Evolutionary conservation across 1,139 yeast genomes (phyloP).

Genomic region (Debaryomyces sp.): DNA sequence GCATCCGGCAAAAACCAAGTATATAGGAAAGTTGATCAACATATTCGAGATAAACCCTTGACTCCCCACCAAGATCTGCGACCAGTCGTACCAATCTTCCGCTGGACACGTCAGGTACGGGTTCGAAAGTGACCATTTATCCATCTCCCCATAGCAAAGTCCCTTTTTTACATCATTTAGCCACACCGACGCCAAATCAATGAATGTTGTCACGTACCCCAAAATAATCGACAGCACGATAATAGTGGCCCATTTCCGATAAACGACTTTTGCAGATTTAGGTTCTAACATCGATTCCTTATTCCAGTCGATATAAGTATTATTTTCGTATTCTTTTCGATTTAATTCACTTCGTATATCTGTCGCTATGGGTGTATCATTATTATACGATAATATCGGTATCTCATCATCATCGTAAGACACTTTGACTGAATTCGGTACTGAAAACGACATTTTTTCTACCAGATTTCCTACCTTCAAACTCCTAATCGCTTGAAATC

Average conservation of each 20-base stretch:
- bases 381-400: constrained; percentile 8
- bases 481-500: background rate
- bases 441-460: constrained; percentile 5
- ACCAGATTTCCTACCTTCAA: background rate
- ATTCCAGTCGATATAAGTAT: constrained; percentile 43
- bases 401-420: constrained; percentile 2
- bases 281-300: constrained; percentile 23
- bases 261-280: constrained; percentile 12
- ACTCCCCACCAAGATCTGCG: constrained; percentile 29
- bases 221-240: constrained; percentile 55
- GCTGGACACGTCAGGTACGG: constrained; percentile 51
- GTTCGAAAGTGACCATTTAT: constrained; percentile 45
- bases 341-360: background rate
- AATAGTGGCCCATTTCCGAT: constrained; percentile 60
- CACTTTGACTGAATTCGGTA: background rate
- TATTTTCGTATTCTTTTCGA: constrained; percentile 23
- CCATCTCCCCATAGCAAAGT: constrained; percentile 38
- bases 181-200: constrained; percentile 65
- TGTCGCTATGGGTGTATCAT: background rate
- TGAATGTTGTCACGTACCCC: constrained; percentile 60
- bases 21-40: constrained; percentile 43
- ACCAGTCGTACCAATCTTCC: constrained; percentile 48
- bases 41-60: constrained; percentile 19
- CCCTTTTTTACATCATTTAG: constrained; percentile 63
- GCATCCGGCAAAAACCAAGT: constrained; percentile 30